A percentile compares a stretch with the other conserved stretches of the same genome.
Evolutionary conservation across 2,329 filamentous ascomycete species (phyloP).

Genomic region (Calonectria honghensis): DNA sequence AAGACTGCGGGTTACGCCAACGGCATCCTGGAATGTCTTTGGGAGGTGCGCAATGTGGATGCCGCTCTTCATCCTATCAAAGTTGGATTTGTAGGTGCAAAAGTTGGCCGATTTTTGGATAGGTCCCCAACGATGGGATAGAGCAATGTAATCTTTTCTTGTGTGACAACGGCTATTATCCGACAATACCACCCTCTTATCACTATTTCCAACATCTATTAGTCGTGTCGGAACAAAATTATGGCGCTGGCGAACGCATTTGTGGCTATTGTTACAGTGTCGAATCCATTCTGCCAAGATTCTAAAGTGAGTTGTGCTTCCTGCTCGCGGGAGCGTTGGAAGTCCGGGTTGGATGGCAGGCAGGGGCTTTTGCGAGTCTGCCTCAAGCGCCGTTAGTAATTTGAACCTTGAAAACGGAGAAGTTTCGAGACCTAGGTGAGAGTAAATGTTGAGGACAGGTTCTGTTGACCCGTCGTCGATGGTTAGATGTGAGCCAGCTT

Average conservation of each 20-base stretch:
- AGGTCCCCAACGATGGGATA: conserved; percentile 55
- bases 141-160: conserved; percentile 37
- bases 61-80: neutral
- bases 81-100: conserved; percentile 20
- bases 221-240: conserved; percentile 48
- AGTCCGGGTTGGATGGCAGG: conserved; percentile 40
- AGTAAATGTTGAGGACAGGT: conserved; percentile 28
- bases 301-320: conserved; percentile 37
- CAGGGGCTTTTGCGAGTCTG: no score
- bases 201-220: conserved; percentile 43
- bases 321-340: conserved; percentile 32
- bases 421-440: neutral
- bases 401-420: no score
- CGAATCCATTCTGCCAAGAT: conserved; percentile 45
- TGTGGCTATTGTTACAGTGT: conserved; percentile 39
- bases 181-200: conserved; percentile 5
- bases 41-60: conserved; percentile 28
- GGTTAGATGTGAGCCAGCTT: conserved; percentile 22
- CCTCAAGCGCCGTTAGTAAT: no score
- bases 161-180: neutral
- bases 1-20: conserved; percentile 26
- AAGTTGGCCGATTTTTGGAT: neutral
- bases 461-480: conserved; percentile 17
- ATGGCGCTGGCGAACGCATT: conserved; percentile 18
- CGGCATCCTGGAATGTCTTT: conserved; percentile 43